Base-by-base conservation (phyloP, 106 monocot species). In the Dioscorea dumetorum region DNA sequence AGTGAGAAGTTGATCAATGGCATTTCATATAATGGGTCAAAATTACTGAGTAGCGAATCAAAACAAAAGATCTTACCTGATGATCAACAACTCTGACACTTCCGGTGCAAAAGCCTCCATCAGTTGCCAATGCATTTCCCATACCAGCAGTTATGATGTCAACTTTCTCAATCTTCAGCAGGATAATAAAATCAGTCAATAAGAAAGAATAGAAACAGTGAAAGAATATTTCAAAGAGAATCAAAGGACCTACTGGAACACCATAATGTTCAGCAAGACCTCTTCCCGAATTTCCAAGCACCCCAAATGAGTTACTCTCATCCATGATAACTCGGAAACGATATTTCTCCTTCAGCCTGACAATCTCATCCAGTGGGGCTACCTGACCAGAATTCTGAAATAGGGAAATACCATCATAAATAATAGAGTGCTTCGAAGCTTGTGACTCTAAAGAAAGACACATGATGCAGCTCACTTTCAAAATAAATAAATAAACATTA, bases 91-190 rank as follows among this genome's bases (percentile, higher is more conserved):
- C 97, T 79, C 92, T 80, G 31, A 77, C 79, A 74, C 87, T 93
- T 20, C 97, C 97, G 12, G 97, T 92, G 71, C 97, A 99, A 73
- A 99, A 99, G 22, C 92, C 97, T 57, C 97, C 97, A 79, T 99
- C 97, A 50, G 92, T 93, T 54, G 97, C 97, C 59, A 99, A 74
- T 41, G 97, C 87, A 77, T 87, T 89, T 52, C 97, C 97, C 92
- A 99, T 90, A 14, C 85, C 82, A 50, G 97, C 92, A 15, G 97
- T 99, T 59, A 99, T 99, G 63, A 92, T 99, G 76, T 99, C 97
- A 72, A 99, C 87, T 69, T 99, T 99, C 33, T 90, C 89, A 78
- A 99, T 74, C 92, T 99, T 70, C 15, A 72, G n/a, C 49, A 22
- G 12, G 50, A 50, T 48, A 20, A 60, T 20, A 24, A 24, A 52